Conservation (phyloP, 805 yeast genomes). For the Sugiyamaella qingdaonensis region DNA sequence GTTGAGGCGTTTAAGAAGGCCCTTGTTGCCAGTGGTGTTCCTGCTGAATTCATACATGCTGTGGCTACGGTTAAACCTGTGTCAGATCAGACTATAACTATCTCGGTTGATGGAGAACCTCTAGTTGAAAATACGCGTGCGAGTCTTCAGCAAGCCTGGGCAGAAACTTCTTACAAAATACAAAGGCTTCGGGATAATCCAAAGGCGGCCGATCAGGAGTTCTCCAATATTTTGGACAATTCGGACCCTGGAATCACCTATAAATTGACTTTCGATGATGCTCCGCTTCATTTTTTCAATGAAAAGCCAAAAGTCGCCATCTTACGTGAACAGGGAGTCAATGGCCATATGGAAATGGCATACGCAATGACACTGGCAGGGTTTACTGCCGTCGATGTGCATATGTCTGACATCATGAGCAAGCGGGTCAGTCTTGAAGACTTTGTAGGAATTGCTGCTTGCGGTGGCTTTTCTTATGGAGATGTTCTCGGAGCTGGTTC, state of each 20-base stretch:
- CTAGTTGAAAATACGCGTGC: constrained; percentile 59
- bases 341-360: constrained; percentile 98
- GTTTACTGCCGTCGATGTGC: constrained; percentile 88
- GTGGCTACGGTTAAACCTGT: constrained; percentile 57
- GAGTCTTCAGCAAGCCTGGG: constrained; percentile 76
- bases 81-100: constrained; percentile 48
- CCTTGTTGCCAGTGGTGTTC: constrained; percentile 56
- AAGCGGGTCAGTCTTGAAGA: constrained; percentile 69
- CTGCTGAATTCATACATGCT: constrained; percentile 48
- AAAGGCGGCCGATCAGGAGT: constrained; percentile 82
- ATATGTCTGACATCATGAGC: constrained; percentile 85
- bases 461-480: constrained; percentile 99
- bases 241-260: constrained; percentile 85
- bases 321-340: constrained; percentile 96
- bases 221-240: constrained; percentile 66
- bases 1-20: constrained; percentile 51
- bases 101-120: constrained; percentile 43
- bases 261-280: constrained; percentile 62
- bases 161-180: constrained; percentile 80
- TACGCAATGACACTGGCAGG: constrained; percentile 95
- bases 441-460: constrained; percentile 93
- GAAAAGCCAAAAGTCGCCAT: constrained; percentile 89
- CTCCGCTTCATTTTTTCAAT: constrained; percentile 23
- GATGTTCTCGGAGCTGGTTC: constrained; percentile 98
- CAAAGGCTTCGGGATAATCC: constrained; percentile 96